phyloP scores from a whole-genome alignment of 129 eudicot genomes.

The Deinandra increscens region DNA sequence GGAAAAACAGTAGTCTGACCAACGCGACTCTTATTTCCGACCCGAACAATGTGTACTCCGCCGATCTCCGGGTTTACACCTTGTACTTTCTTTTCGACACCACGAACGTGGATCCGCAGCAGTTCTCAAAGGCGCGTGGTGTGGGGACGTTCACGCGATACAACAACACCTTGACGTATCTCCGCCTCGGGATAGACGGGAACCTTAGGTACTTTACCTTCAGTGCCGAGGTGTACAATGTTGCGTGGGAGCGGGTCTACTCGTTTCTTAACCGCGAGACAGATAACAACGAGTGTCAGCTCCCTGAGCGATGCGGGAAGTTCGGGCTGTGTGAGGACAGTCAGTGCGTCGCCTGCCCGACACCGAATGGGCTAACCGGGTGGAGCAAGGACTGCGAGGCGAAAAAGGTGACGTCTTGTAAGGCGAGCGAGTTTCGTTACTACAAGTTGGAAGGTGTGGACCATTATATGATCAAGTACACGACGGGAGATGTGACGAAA shows the following conservation, averaged over 20 bases:
- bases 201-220: conserved; percentile 9
- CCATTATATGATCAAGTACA: too few relatives aligned
- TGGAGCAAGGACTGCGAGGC: too few relatives aligned
- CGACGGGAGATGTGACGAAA: too few relatives aligned
- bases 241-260: neutral
- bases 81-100: neutral
- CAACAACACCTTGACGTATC: conserved; percentile 5
- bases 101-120: neutral
- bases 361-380: conserved; percentile 7
- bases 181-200: conserved; percentile 6
- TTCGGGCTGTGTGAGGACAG: conserved; percentile 19
- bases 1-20: too few relatives aligned
- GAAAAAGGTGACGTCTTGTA: too few relatives aligned
- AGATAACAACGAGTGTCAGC: neutral
- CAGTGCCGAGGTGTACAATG: neutral
- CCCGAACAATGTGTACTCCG: neutral
- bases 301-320: conserved; percentile 10
- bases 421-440: too few relatives aligned
- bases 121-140: neutral
- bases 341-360: conserved; percentile 13
- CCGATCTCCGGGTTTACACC: neutral
- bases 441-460: too few relatives aligned
- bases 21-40: neutral
- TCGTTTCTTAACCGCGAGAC: neutral
- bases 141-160: neutral